These are phyloP conservation scores for Fusarium equiseti DNA, from an alignment of 2,329 filamentous ascomycete genomes.

Conservation along the genomic window DNA sequence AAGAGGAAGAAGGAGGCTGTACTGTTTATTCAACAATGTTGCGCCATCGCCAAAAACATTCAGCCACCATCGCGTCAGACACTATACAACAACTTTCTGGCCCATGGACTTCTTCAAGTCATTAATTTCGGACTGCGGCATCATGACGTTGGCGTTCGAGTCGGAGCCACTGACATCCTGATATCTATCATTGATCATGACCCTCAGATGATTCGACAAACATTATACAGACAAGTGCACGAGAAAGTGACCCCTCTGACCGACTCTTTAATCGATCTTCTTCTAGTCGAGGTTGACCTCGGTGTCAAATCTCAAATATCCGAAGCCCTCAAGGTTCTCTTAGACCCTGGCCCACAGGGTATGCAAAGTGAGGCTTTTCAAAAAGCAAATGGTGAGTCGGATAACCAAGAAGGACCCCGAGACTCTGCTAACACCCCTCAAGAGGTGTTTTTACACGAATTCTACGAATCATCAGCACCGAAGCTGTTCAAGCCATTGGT, in stretches of 20 bases:
- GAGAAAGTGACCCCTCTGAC: constrained; percentile 89
- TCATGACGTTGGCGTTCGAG: constrained; percentile 83
- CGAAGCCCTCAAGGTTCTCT: constrained; percentile 91
- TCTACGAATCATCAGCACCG: constrained; percentile 88
- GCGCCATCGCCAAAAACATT: constrained; percentile 91
- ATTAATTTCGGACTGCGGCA: constrained; percentile 93
- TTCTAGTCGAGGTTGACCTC: constrained; percentile 90
- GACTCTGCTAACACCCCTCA: constrained; percentile 76
- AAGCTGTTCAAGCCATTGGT: constrained; percentile 89
- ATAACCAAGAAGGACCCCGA: constrained; percentile 70
- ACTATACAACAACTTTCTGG: constrained; percentile 90
- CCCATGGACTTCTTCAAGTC: constrained; percentile 86
- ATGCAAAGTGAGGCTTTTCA: constrained; percentile 65
- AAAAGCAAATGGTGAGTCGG: constrained; percentile 76
- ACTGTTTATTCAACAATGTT: constrained; percentile 96
- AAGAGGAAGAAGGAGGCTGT: constrained; percentile 93
- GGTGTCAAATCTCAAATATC: constrained; percentile 96
- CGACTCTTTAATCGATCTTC: constrained; percentile 90
- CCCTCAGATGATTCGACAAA: constrained; percentile 90
- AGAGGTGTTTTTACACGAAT: constrained; percentile 85
- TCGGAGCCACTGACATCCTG: constrained; percentile 93
- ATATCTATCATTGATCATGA: constrained; percentile 97
- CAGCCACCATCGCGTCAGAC: constrained; percentile 84
- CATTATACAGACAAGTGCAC: constrained; percentile 90
- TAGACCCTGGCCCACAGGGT: constrained; percentile 74